Base-by-base conservation (phyloP, 257 asterid genomes). In the Rehmannia glutinosa region DNA sequence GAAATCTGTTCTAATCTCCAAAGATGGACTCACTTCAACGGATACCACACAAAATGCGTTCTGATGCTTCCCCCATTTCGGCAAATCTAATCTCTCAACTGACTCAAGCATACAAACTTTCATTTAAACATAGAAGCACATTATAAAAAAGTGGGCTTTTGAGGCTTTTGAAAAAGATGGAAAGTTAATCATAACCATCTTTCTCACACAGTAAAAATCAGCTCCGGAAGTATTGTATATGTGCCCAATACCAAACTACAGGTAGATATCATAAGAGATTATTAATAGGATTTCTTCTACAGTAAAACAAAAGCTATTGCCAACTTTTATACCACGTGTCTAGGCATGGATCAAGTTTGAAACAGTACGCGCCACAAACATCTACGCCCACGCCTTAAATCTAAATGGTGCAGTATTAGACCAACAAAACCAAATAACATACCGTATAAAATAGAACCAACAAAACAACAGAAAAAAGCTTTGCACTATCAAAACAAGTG, bases 361-460 rank as follows among this genome's bases (percentile, higher is more conserved):
- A 27, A 53, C 55, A 33, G 8, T 33, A 54, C 7, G 32, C 3
- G 24, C 51, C 73, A 50, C 28, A 52, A 69, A 23, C 70, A 62
- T 39, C 41, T 15, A 33, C 5, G 55, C 21, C 24, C 19, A 11
- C 47, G 10, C 21, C 72, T 16, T 42, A 53, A 28, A 50, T 51
- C 21, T 47, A 36, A 42, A 45, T 2, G 11, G 4, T 16, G 10
- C 27, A 43, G 21, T 62, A 36, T 39, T 8, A 15, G 57, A 53
- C 58, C 77, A 72, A 20, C 20, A 19, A 67, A 69, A 72, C 73
- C 39, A 16, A 70, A 73, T 32, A 62, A 10, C 51, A 11, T 28
- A 41, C 17, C 41, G 17, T 10, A 49, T 15, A 66, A 9, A 35
- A 36, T 13, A 53, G 16, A 71, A 51, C 45, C 52, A 33, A 49